Evolutionary conservation across 148 eudicot genomes (phyloP).

Genomic region (Rhododendron simsii): DNA sequence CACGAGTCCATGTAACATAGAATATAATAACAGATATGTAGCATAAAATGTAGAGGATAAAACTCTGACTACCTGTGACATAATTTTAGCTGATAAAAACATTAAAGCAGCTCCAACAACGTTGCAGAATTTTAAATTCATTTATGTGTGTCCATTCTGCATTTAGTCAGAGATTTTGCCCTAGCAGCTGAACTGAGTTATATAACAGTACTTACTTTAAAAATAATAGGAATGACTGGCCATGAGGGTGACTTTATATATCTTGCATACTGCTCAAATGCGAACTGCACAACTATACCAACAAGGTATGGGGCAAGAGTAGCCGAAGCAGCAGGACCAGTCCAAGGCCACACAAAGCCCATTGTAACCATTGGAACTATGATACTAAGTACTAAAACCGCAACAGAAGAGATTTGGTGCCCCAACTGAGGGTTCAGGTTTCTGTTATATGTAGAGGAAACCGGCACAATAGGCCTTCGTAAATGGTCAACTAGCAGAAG

Average conservation of each 20-base stretch:
- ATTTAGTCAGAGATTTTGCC: neutral
- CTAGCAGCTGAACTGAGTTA: neutral
- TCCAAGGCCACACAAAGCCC: conserved; percentile 99
- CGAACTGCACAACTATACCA: conserved; percentile 90
- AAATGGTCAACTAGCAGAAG: conserved; percentile 64
- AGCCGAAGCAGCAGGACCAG: conserved; percentile 99
- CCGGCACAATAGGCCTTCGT: conserved; percentile 43
- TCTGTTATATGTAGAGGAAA: conserved; percentile 27
- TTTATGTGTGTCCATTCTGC: neutral
- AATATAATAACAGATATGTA: neutral
- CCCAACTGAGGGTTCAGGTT: conserved; percentile 47
- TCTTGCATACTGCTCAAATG: conserved; percentile 93
- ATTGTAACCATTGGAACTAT: conserved; percentile 89
- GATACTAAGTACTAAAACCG: conserved; percentile 83
- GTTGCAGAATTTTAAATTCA: neutral
- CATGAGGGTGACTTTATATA: conserved; percentile 70
- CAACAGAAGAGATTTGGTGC: conserved; percentile 69
- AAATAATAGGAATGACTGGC: conserved; percentile 83
- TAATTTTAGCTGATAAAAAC: neutral
- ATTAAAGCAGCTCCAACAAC: neutral
- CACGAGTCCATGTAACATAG: neutral
- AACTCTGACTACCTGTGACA: neutral
- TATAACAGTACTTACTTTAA: conserved; percentile 47
- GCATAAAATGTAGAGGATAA: neutral
- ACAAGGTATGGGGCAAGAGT: conserved; percentile 99